Conservation (phyloP, 805 yeast genomes). For the Saccharomycopsis sp. region DNA sequence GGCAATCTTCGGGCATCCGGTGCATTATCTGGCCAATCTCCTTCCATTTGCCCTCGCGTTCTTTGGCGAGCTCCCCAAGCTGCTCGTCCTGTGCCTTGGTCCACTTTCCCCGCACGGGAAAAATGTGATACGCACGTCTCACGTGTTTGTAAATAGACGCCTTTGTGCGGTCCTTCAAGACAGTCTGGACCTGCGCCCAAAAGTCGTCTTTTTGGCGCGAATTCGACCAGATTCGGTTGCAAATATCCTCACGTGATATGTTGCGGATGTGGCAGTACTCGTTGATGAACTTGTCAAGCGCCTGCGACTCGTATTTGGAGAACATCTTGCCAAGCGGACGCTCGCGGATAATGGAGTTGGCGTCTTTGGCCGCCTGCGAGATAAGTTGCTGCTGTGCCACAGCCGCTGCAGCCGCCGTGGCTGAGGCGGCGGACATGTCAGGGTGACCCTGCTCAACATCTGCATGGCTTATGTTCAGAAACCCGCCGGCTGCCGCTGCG, state of each 20-base stretch:
- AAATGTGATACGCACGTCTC: slow-evolving; percentile 80
- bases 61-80: slow-evolving; percentile 54
- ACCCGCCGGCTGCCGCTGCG: no score
- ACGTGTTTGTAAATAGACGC: slow-evolving; percentile 92
- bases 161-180: slow-evolving; percentile 77
- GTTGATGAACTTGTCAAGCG: slow-evolving; percentile 65
- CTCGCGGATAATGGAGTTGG: slow-evolving; percentile 7
- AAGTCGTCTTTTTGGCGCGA: slow-evolving; percentile 81
- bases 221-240: slow-evolving; percentile 82
- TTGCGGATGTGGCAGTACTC: slow-evolving; percentile 61
- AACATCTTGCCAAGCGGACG: slow-evolving; percentile 33
- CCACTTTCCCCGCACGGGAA: slow-evolving; percentile 88
- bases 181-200: slow-evolving; percentile 78
- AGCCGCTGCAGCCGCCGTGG: slow-evolving; percentile 24
- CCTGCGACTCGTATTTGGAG: slow-evolving; percentile 56
- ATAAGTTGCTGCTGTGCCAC: slow-evolving; percentile 4
- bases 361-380: slow-evolving; percentile 15
- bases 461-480: no score
- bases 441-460: no score
- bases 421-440: slow-evolving; percentile 25
- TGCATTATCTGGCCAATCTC: slow-evolving; percentile 71
- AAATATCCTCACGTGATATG: slow-evolving; percentile 59
- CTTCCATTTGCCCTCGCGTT: slow-evolving; percentile 83
- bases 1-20: slow-evolving; percentile 96
- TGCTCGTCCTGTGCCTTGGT: slow-evolving; percentile 70